Evolutionary conservation across 1,284 basidiomycete species (phyloP), one percentile per base, ranked within the genome.

Genomic region (Boletus smithii): DNA sequence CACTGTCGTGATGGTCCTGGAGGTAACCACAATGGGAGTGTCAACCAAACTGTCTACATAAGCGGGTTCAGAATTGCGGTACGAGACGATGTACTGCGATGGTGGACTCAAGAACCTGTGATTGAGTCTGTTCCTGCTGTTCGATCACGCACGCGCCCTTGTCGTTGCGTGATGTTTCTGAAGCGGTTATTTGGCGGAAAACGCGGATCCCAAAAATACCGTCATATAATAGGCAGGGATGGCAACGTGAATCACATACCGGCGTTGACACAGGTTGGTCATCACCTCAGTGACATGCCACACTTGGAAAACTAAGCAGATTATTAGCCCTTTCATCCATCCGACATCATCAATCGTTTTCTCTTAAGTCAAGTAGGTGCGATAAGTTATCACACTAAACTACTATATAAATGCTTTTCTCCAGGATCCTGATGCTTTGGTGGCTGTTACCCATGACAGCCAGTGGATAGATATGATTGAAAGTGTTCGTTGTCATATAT

Each of bases 41-140:
- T 27, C 16, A 44, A 36, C 24, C 42, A 44, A 23, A 44, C 42
- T 29, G 34, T 44, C 20, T 37, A 29, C 34, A 36, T 44, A 29
- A 35, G 26, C 13, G 42, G 42, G 7, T 35, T 44, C 34, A 44
- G 36, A 20, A 44, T 44, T 23, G 35, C 35, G 1, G 10, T 36
- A 5, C 22, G 35, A 13, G 35, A 36, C 8, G 35, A 23, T 8
- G 23, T 16, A 9, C 11, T 36, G 8, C 7, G 35, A 7, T n/a
- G 35, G 35, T 36, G 11, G 22, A 36, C 23, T 22, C 10, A 22
- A 22, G 22, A 36, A n/a, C 22, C 35, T 16, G 35, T 24, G 4
- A 4, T 29, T 11, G 27, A 29, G 13, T 11, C 27, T 4, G 27
- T 29, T 5, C 27, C 29, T 30, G 29, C 29, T 11, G 14, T 30